Percentiles rank a stretch among this genome's conserved stretches.
Evolutionary conservation across 331 rosid genomes (phyloP).

Genomic region (Ulmus americana): DNA sequence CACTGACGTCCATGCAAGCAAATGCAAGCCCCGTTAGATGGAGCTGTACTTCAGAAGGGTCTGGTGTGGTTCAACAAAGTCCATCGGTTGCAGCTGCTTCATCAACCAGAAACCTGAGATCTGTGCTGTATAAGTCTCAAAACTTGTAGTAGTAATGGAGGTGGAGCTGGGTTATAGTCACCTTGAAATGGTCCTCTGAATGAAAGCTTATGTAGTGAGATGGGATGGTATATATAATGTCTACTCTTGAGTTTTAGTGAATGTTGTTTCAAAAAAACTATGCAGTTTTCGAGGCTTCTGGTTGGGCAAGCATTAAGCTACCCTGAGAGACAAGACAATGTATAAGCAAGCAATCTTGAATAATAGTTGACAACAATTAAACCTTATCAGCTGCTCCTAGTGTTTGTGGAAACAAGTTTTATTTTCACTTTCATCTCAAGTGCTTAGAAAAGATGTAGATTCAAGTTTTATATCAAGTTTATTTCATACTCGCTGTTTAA

Average conservation of each 20-base stretch:
- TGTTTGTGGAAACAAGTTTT: not conserved
- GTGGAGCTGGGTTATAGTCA: not conserved
- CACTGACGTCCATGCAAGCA: slow-evolving; percentile 24
- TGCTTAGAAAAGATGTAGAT: not conserved
- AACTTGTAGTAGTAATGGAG: not conserved
- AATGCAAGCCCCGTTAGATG: slow-evolving; percentile 32
- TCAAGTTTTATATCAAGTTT: not conserved
- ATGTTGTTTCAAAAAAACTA: slow-evolving; percentile 16
- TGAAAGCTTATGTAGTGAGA: not conserved
- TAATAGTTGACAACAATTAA: slow-evolving; percentile 27
- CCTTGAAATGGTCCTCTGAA: not conserved
- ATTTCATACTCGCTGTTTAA: not conserved
- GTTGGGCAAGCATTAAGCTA: slow-evolving; percentile 26
- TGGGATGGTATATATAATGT: slow-evolving; percentile 5
- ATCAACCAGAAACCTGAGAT: slow-evolving; percentile 24
- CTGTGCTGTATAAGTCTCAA: slow-evolving; percentile 27
- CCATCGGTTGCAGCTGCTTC: slow-evolving; percentile 24
- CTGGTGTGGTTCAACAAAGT: slow-evolving; percentile 28
- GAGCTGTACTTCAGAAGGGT: slow-evolving; percentile 32
- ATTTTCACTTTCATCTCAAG: not conserved
- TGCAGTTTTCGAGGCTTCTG: slow-evolving; percentile 30
- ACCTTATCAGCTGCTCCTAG: slow-evolving; percentile 4
- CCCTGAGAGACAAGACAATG: slow-evolving; percentile 25
- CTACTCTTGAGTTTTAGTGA: slow-evolving; percentile 10
- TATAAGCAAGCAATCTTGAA: slow-evolving; percentile 26